Evolutionary conservation across 805 yeast genomes (phyloP).

Genomic region (Saturnispora bothae): DNA sequence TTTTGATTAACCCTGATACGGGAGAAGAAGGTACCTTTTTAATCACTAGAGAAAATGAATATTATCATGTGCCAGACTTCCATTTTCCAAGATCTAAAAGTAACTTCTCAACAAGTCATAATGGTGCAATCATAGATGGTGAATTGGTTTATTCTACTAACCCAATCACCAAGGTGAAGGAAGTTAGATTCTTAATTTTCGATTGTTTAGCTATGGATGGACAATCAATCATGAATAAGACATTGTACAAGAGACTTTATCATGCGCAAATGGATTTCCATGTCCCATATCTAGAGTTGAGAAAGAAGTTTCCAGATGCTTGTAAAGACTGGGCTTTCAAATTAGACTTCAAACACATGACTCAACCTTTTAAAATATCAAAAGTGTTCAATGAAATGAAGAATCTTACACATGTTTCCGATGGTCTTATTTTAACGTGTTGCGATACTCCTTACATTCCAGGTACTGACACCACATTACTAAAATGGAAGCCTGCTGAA

Average conservation of each 20-base stretch:
- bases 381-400: conserved; percentile 65
- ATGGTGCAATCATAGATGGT: conserved; percentile 88
- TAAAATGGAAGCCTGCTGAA: conserved; percentile 96
- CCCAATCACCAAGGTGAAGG: conserved; percentile 44
- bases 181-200: conserved; percentile 74
- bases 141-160: conserved; percentile 71
- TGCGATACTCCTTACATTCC: conserved; percentile 76
- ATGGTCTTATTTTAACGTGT: conserved; percentile 90
- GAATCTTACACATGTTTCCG: conserved; percentile 75
- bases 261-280: conserved; percentile 73
- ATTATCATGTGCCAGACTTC: conserved; percentile 67
- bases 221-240: conserved; percentile 53
- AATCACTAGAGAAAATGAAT: conserved; percentile 83
- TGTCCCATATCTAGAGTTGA: conserved; percentile 69
- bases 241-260: conserved; percentile 74
- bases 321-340: conserved; percentile 75
- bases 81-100: conserved; percentile 59
- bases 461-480: conserved; percentile 78
- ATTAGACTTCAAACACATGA: conserved; percentile 81
- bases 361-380: conserved; percentile 64
- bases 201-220: conserved; percentile 86
- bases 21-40: conserved; percentile 83
- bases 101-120: conserved; percentile 53
- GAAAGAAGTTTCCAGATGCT: conserved; percentile 60
- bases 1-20: conserved; percentile 47